Evolutionary conservation across 371 early-diverging fungal genomes (phyloP).

Genomic region (Mortierella sp.): DNA sequence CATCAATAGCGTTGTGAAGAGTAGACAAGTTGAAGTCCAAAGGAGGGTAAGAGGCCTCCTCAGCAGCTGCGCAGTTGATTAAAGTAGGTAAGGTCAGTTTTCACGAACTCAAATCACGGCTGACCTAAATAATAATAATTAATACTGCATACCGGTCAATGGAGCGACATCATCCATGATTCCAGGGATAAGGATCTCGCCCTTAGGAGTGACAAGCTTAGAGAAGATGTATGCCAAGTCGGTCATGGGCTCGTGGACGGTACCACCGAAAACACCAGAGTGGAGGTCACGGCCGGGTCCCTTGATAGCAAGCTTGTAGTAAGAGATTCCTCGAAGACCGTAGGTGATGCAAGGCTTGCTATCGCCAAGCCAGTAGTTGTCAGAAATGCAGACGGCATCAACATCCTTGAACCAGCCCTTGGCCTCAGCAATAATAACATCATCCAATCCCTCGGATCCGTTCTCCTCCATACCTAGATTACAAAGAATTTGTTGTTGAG

Average conservation of each 20-base stretch:
- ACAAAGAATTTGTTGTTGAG: not conserved
- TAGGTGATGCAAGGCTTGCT: constrained; percentile 97
- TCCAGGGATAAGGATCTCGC: constrained; percentile 93
- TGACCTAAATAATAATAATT: not conserved
- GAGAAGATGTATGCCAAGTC: constrained; percentile 89
- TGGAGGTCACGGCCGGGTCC: constrained; percentile 94
- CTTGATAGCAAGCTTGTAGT: constrained; percentile 83
- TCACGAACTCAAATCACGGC: not conserved
- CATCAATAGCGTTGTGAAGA: constrained; percentile 85
- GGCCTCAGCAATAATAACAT: constrained; percentile 87
- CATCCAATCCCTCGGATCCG: constrained; percentile 95
- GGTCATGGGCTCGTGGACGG: constrained; percentile 98
- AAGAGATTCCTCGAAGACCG: constrained; percentile 96
- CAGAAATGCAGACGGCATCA: constrained; percentile 95
- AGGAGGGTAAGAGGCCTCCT: constrained; percentile 84
- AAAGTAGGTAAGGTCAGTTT: not conserved
- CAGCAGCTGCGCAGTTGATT: constrained; percentile 63
- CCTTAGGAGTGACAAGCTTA: constrained; percentile 87
- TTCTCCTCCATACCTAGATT: constrained; percentile 65
- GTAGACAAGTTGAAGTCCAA: constrained; percentile 87
- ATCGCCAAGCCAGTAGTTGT: constrained; percentile 98
- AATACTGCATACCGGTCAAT: constrained; percentile 71
- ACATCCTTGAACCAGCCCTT: constrained; percentile 87
- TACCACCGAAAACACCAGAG: constrained; percentile 97
- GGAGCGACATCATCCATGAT: constrained; percentile 93